phyloP scores from a whole-genome alignment of 2,329 filamentous ascomycete species.

The Ophiocordyceps robertsii region DNA sequence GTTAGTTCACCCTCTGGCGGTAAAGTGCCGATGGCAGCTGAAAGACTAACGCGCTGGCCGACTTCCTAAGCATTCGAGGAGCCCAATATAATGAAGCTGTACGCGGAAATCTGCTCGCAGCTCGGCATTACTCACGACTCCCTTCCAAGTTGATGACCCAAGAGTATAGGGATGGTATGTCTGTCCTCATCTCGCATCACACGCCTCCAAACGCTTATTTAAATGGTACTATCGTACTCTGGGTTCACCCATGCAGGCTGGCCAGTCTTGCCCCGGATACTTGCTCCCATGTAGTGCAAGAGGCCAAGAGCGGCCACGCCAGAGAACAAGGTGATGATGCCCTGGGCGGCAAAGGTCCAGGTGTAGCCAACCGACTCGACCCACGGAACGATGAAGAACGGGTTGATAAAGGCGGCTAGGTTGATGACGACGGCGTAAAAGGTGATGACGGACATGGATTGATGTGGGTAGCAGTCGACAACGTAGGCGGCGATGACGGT shows the following conservation, averaged over 20 bases:
- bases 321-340: conserved; percentile 27
- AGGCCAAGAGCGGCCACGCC: conserved; percentile 13
- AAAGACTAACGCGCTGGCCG: too few relatives aligned
- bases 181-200: too few relatives aligned
- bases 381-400: conserved; percentile 38
- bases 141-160: too few relatives aligned
- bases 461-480: conserved; percentile 40
- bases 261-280: background rate
- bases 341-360: conserved; percentile 36
- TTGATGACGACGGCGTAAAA: conserved; percentile 42
- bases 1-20: too few relatives aligned
- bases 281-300: background rate
- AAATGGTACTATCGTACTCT: background rate
- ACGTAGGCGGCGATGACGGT: conserved; percentile 37
- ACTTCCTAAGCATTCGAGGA: too few relatives aligned
- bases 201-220: too few relatives aligned
- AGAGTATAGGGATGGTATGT: too few relatives aligned
- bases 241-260: background rate
- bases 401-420: conserved; percentile 29
- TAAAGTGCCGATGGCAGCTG: too few relatives aligned
- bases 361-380: conserved; percentile 29
- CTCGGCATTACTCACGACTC: too few relatives aligned
- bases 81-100: too few relatives aligned
- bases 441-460: conserved; percentile 38
- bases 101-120: too few relatives aligned